These are phyloP conservation scores for Boletus coccyginus DNA, from an alignment of 768 basidiomycete species.

Conservation along the genomic window DNA sequence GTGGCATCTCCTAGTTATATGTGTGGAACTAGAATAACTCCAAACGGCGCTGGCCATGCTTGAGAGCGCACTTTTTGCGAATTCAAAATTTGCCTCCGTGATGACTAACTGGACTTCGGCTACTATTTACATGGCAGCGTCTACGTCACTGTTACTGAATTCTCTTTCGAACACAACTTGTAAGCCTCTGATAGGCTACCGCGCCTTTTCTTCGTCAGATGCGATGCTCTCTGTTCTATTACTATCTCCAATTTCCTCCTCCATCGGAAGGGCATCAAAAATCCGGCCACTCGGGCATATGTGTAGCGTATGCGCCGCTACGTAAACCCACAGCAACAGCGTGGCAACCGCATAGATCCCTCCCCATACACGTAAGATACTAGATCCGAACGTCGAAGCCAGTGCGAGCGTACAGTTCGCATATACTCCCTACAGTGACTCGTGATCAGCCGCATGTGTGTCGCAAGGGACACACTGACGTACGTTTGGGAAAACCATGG, in stretches of 20 bases:
- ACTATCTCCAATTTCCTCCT: slow-evolving; percentile 26
- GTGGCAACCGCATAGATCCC: slow-evolving; percentile 51
- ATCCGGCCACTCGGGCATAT: slow-evolving; percentile 36
- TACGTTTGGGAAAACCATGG: slow-evolving; percentile 70
- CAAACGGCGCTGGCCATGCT: not conserved
- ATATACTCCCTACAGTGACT: slow-evolving; percentile 51
- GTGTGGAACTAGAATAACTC: not conserved
- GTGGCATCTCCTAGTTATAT: not conserved
- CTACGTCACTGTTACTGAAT: too few relatives aligned
- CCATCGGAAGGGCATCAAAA: slow-evolving; percentile 42
- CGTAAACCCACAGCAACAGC: slow-evolving; percentile 50
- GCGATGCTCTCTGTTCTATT: not conserved
- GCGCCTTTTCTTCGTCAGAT: slow-evolving; percentile 1
- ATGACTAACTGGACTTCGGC: not conserved
- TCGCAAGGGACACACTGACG: slow-evolving; percentile 12
- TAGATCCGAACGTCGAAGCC: slow-evolving; percentile 46
- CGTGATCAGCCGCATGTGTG: not conserved
- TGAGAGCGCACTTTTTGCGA: not conserved
- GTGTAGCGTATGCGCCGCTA: slow-evolving; percentile 42
- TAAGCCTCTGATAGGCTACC: not conserved
- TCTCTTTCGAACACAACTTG: not conserved
- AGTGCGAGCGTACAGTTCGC: slow-evolving; percentile 61
- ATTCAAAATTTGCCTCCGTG: not conserved
- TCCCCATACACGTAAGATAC: slow-evolving; percentile 57
- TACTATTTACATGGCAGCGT: not conserved